Evolutionary conservation across 1,284 basidiomycete genomes (phyloP).

Genomic region (Cryptococcus sp.): DNA sequence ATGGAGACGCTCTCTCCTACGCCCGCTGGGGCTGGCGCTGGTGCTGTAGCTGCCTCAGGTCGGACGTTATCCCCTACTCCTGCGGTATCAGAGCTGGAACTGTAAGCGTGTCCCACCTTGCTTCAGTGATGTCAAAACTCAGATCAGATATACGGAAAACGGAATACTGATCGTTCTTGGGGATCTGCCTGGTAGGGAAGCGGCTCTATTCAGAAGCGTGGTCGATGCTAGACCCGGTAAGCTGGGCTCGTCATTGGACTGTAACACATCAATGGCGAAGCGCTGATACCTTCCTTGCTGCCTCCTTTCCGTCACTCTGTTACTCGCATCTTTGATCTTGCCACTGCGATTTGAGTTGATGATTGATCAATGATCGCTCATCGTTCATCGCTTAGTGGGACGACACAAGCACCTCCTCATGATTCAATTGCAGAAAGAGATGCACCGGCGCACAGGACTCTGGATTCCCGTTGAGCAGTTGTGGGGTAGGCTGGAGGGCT

Average conservation of each 20-base stretch:
- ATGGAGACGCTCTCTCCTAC: not conserved
- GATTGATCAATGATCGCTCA: not conserved
- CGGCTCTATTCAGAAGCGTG: constrained; percentile 36
- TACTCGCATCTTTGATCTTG: not conserved
- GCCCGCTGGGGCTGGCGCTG: not conserved
- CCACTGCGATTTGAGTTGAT: not conserved
- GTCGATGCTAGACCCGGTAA: constrained; percentile 32
- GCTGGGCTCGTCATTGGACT: constrained; percentile 1
- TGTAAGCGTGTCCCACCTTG: not conserved
- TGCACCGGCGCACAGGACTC: constrained; percentile 36
- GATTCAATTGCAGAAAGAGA: constrained; percentile 37
- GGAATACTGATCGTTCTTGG: not conserved
- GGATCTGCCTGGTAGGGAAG: constrained; percentile 25
- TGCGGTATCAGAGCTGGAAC: not conserved
- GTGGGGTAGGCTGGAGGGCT: constrained; percentile 70
- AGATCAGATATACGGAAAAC: not conserved
- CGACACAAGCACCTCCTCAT: constrained; percentile 42
- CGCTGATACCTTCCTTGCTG: not conserved
- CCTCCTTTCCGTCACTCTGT: not conserved
- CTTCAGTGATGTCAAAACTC: not conserved
- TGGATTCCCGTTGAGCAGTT: constrained; percentile 63
- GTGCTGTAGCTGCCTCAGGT: not conserved
- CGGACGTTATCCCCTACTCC: not conserved
- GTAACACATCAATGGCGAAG: not conserved
- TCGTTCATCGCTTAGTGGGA: constrained; percentile 32